Percentiles rank a stretch among this genome's conserved stretches.
Conservation (phyloP, 2,329 filamentous ascomycete species). For the Fusarium proliferatum region DNA sequence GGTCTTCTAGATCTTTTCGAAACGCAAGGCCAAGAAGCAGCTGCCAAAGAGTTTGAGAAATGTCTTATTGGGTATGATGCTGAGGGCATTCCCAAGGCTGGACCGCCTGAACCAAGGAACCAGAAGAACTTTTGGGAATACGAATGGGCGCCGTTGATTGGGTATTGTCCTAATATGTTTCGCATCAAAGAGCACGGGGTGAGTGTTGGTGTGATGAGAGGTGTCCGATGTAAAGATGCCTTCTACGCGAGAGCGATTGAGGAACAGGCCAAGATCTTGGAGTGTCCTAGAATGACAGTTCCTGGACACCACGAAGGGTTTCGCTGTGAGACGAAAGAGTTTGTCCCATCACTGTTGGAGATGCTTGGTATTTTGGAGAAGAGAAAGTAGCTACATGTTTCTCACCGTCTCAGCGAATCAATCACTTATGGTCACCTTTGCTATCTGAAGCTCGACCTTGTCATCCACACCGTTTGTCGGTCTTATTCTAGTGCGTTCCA, state of each 20-base stretch:
- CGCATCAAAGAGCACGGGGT: background rate
- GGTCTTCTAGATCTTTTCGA: background rate
- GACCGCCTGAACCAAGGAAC: background rate
- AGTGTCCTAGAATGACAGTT: background rate
- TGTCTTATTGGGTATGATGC: background rate
- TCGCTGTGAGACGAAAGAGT: background rate
- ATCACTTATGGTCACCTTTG: fast-evolving
- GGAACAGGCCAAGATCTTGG: background rate
- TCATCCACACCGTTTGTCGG: too few species aligned
- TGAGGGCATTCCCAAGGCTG: background rate
- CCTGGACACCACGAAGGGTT: conserved; percentile 9
- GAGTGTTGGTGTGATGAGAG: conserved; percentile 11
- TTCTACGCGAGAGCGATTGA: conserved; percentile 1
- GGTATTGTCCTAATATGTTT: background rate
- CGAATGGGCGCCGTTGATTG: background rate
- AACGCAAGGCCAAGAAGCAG: background rate
- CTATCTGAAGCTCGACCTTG: too few species aligned
- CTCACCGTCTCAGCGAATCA: fast-evolving
- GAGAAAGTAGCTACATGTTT: fast-evolving
- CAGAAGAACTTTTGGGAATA: conserved; percentile 6
- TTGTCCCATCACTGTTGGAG: background rate
- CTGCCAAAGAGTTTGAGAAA: background rate
- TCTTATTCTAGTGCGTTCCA: fast-evolving
- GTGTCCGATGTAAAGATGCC: background rate
- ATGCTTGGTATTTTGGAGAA: background rate